Evolutionary conservation across 2,329 filamentous ascomycete genomes (phyloP), one percentile per base, ranked within the genome.

Genomic region (Aureobasidium melanogenum): DNA sequence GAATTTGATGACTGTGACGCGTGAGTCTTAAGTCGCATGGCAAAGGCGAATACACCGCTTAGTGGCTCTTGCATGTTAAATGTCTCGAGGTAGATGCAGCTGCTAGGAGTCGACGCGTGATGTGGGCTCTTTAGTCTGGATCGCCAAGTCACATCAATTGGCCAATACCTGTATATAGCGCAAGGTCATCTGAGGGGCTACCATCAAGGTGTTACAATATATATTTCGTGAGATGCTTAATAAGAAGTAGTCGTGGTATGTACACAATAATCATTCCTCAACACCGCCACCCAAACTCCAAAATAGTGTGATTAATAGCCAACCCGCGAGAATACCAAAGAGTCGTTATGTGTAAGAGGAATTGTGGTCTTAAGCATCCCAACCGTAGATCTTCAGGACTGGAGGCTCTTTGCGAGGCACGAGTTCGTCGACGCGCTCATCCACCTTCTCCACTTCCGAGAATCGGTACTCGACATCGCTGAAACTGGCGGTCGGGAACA

Each of bases 381-480:
- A 54, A 5, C 50, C 50, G 17, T 54, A 54, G 17, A 54, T 54
- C 50, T 54, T 54, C 7, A 54, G 8, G 14, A 56, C 52, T 6
- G 52, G 52, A 34, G 39, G 38, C 52, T 54, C 50, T 24, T 54
- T 54, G 39, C 52, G 39, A 30, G 52, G 26, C 12, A 56, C 38
- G 9, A 56, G n/a, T 39, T 56, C 39, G 24, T 56, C 52, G 10
- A 56, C 38, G 3, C 39, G 26, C 17, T 56, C 38, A 10, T 56
- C 39, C 15, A 34, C 28, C 52, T 56, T 56, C 26, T 56, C 50
- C 15, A 28, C 17, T 22, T 54, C 50, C 17, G 63, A 62, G 44
- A 62, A 65, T 22, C 36, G 52, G 46, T 64, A 64, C 24, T 51
- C 47, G n/a, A 63, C 41, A 38, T 64, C 52, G 24, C 39, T 41